These are phyloP conservation scores for Ramularia collo-cygni DNA, from an alignment of 2,329 filamentous ascomycete species.

Conservation along the genomic window DNA sequence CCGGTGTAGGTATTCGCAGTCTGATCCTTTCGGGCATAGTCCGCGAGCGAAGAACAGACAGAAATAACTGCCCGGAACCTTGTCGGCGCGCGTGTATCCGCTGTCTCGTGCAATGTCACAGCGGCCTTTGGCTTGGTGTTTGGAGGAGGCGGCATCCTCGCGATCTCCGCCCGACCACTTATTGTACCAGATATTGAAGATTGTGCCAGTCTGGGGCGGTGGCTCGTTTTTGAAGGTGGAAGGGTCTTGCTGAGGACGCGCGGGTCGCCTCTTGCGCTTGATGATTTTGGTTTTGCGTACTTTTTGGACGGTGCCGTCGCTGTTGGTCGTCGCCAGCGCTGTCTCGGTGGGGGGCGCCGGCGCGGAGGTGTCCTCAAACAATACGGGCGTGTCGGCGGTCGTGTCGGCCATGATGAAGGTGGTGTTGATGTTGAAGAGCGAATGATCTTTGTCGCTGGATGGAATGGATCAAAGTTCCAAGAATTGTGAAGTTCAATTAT, in stretches of 20 bases:
- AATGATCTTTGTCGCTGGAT: too few species aligned
- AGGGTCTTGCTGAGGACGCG: conserved; percentile 83
- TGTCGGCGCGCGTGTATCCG: conserved; percentile 46
- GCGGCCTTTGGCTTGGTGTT: conserved; percentile 73
- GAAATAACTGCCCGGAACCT: conserved; percentile 65
- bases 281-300: conserved; percentile 86
- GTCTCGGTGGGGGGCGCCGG: conserved; percentile 13
- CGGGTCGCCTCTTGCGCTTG: conserved; percentile 81
- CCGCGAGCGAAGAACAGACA: conserved; percentile 89
- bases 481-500: too few species aligned
- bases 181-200: conserved; percentile 99
- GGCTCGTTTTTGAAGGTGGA: conserved; percentile 75
- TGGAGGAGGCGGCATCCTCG: conserved; percentile 81
- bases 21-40: conserved; percentile 73
- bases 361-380: conserved; percentile 21
- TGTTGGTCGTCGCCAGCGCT: conserved; percentile 18
- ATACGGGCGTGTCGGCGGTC: conserved; percentile 1
- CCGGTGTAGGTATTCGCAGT: conserved; percentile 91
- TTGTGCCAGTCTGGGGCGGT: conserved; percentile 85
- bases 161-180: conserved; percentile 96
- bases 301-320: conserved; percentile 35
- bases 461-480: too few species aligned
- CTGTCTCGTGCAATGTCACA: conserved; percentile 72
- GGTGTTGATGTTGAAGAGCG: not conserved
- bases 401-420: conserved; percentile 4